These are phyloP conservation scores for Cladophialophora psammophila DNA, from an alignment of 2,329 filamentous ascomycete species.

Conservation along the genomic window DNA sequence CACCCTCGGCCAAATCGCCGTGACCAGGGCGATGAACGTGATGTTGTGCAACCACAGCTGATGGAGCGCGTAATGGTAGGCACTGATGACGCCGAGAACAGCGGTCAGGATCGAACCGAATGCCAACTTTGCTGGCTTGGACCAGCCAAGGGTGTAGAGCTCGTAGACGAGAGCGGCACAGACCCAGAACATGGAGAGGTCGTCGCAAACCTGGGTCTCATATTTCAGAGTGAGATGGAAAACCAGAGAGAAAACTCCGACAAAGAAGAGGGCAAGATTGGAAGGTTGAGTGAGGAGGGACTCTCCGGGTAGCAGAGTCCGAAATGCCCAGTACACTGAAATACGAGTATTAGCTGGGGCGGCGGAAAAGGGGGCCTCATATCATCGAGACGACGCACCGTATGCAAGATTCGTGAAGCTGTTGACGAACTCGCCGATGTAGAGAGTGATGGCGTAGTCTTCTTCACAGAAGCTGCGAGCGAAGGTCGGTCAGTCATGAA, in stretches of 20 bases:
- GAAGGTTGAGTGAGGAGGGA: constrained; percentile 31
- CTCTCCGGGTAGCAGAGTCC: constrained; percentile 29
- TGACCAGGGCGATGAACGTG: constrained; percentile 32
- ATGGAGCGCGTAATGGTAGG: constrained; percentile 29
- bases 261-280: constrained; percentile 41
- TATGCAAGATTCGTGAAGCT: constrained; percentile 44
- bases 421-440: constrained; percentile 44
- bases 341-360: neutral
- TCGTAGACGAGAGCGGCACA: constrained; percentile 37
- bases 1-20: constrained; percentile 34
- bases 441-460: constrained; percentile 42
- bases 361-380: neutral
- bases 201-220: constrained; percentile 34
- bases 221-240: constrained; percentile 43
- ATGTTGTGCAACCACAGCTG: constrained; percentile 35
- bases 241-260: constrained; percentile 38
- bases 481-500: constrained; percentile 4
- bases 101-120: constrained; percentile 28
- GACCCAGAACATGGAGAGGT: constrained; percentile 39
- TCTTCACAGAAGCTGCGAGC: constrained; percentile 37
- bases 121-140: constrained; percentile 18
- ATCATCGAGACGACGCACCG: constrained; percentile 19
- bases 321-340: constrained; percentile 36
- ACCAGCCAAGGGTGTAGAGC: constrained; percentile 32
- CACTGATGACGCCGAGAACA: constrained; percentile 34